Percentiles rank a stretch among this genome's conserved stretches.
These are phyloP conservation scores for Trametes hirsuta DNA, from an alignment of 1,284 basidiomycete species.

Conservation along the genomic window DNA sequence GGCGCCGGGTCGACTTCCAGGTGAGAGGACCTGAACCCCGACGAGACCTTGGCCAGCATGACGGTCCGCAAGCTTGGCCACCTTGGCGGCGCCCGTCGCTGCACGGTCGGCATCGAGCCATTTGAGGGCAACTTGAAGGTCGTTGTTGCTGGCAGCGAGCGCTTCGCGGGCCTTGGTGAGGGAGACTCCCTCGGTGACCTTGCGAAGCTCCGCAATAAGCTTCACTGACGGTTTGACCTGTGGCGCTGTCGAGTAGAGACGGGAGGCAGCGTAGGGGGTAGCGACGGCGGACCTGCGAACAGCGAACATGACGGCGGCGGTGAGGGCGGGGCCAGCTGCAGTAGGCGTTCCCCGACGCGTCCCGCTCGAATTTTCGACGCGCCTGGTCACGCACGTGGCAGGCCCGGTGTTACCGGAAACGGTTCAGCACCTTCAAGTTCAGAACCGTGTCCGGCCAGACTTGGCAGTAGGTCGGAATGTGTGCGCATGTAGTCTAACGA, in stretches of 20 bases:
- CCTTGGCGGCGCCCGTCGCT: conserved; percentile 76
- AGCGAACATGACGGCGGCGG: conserved; percentile 22
- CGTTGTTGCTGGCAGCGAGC: conserved; percentile 74
- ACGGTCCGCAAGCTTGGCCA: conserved; percentile 81
- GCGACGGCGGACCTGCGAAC: conserved; percentile 13
- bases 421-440: too few species aligned
- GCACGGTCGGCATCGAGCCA: conserved; percentile 83
- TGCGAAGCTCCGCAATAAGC: conserved; percentile 87
- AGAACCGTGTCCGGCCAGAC: too few species aligned
- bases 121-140: conserved; percentile 72
- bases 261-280: conserved; percentile 15
- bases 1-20: conserved; percentile 44
- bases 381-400: neutral
- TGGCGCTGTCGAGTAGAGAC: conserved; percentile 43
- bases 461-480: too few species aligned
- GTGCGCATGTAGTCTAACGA: too few species aligned
- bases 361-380: conserved; percentile 14
- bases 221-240: conserved; percentile 58
- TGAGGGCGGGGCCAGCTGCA: neutral
- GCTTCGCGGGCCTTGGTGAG: conserved; percentile 91
- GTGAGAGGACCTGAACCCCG: conserved; percentile 72
- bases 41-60: conserved; percentile 81
- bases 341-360: conserved; percentile 4
- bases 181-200: conserved; percentile 72
- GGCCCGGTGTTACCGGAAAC: neutral